Conservation (phyloP, 768 basidiomycete species). For the Tulasnella calospora region DNA sequence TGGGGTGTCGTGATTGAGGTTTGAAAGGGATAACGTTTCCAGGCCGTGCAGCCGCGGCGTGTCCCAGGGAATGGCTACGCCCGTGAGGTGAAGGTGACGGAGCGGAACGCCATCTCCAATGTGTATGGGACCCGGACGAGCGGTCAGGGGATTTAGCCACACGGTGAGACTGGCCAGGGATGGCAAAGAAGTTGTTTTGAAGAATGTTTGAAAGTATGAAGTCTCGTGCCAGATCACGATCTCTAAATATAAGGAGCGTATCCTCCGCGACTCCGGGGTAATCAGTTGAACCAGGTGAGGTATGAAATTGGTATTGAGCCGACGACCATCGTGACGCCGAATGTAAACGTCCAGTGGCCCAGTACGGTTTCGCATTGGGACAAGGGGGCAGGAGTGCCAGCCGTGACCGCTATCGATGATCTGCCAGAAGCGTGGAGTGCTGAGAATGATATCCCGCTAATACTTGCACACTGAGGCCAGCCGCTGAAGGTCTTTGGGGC, state of each 20-base stretch:
- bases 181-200: neutral
- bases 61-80: neutral
- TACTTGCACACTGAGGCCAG: neutral
- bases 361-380: neutral
- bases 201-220: neutral
- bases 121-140: neutral
- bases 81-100: neutral
- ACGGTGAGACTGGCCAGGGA: neutral
- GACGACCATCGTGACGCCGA: neutral
- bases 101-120: neutral
- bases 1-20: neutral
- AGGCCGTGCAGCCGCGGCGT: neutral
- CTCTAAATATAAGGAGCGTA: neutral
- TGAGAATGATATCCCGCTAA: neutral
- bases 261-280: neutral
- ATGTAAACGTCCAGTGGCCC: neutral
- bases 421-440: neutral
- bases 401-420: neutral
- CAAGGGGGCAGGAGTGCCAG: neutral
- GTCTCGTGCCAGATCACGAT: rapidly evolving
- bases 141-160: neutral
- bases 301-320: neutral
- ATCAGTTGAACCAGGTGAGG: neutral
- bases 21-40: neutral
- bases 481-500: neutral